Evolutionary conservation across 1,284 basidiomycete species (phyloP), one percentile per base, ranked within the genome.

Genomic region (Phlebopus sp.): DNA sequence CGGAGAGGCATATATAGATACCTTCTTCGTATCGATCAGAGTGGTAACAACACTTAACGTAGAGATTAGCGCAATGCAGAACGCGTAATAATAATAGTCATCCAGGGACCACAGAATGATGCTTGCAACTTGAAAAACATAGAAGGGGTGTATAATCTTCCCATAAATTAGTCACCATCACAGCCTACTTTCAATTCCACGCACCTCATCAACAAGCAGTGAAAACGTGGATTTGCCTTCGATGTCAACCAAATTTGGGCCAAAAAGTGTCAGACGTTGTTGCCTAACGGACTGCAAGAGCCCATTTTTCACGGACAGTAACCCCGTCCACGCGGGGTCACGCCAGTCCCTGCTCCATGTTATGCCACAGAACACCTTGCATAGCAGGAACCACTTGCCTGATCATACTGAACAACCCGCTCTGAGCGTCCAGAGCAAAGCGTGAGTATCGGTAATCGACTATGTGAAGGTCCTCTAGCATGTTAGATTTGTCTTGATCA

Each of bases 51-150:
- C 90, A 59, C 91, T 97, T 47, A 89, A 75, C 21, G 88, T 72
- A 36, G 92, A 96, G 59, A 99, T 99, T 44, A 96, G 72, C 31
- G 87, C 92, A 56, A 99, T 99, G 60, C 95, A 98, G 59, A 96
- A 96, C 2, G 96, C 97, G 66, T 99, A 99, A 64, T 97, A 97
- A 66, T 90, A 96, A 63, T 97, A 95, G 63, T 98, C 81, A 60
- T 99, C 97, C 47, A 98, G 59, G 3, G 88, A 89, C 97, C 97
- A 99, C 9, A 99, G 73, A 19, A 92, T 72, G 57, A 99, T 91
- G 53, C 93, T 97, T 41, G 94, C 94, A 56, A 99, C 88, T 78
- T 99, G 97, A 68, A 99, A 99, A 48, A 99, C 89, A 63, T 97
- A 97, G 70, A 97, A 97, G 1, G 94, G 94, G 64, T 97, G 94